Evolutionary conservation across 306 rosid genomes (phyloP).

Genomic region (Casuarina cunninghamiana): DNA sequence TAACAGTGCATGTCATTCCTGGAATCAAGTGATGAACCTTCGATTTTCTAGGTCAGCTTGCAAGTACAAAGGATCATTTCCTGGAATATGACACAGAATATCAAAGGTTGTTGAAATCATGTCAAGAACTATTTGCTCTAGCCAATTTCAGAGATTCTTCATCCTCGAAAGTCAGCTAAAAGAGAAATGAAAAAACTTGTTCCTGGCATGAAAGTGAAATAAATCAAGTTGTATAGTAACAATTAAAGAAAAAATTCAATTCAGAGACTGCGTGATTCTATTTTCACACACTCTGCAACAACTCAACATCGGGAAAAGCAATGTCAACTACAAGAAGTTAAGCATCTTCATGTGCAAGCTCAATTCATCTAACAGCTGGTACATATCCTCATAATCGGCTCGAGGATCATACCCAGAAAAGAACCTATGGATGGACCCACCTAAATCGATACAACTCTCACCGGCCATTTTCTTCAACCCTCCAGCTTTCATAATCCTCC

Average conservation of each 20-base stretch:
- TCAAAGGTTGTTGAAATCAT: too few relatives aligned
- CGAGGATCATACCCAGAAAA: conserved; percentile 61
- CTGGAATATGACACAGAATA: too few relatives aligned
- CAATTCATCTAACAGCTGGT: conserved; percentile 59
- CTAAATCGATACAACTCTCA: conserved; percentile 73
- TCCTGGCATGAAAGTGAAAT: neutral
- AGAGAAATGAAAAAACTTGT: neutral
- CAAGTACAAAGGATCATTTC: too few relatives aligned
- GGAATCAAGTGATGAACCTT: too few relatives aligned
- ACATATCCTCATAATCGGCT: conserved; percentile 33
- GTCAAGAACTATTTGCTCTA: neutral
- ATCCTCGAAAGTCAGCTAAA: too few relatives aligned
- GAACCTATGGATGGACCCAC: conserved; percentile 61
- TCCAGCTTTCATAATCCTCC: conserved; percentile 66
- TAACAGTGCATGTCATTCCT: too few relatives aligned
- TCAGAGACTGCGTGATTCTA: neutral
- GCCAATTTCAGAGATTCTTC: neutral
- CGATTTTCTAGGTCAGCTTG: too few relatives aligned
- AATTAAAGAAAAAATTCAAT: neutral
- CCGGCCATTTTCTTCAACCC: conserved; percentile 81
- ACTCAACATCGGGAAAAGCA: conserved; percentile 12
- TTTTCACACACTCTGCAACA: conserved; percentile 19
- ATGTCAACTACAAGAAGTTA: conserved; percentile 25
- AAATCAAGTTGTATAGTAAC: neutral
- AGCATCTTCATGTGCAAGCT: conserved; percentile 66